A percentile compares a stretch with the other conserved stretches of the same genome.
Conservation (phyloP, 495 filamentous ascomycete genomes). For the Aspergillus baeticus region DNA sequence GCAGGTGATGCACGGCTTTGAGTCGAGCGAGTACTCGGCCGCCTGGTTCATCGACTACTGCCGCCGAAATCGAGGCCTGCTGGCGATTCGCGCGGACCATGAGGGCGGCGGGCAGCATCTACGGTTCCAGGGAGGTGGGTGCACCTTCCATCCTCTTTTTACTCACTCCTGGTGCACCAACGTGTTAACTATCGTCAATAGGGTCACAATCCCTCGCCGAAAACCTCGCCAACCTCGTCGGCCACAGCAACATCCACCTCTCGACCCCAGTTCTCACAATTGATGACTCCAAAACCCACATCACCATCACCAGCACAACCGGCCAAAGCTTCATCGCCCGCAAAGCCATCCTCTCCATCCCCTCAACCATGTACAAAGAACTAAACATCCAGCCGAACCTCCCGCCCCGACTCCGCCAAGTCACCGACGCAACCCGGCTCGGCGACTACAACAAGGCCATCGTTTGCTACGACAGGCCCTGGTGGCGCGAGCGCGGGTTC, state of each 20-base stretch:
- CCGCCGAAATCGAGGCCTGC: slow-evolving; percentile 37
- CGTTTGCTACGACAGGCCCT: slow-evolving; percentile 33
- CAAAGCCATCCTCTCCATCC: slow-evolving; percentile 37
- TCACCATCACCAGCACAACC: background rate
- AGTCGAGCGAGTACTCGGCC: slow-evolving; percentile 39
- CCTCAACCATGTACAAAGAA: slow-evolving; percentile 29
- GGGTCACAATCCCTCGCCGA: slow-evolving; percentile 27
- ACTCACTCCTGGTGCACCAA: background rate
- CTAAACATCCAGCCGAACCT: slow-evolving; percentile 33
- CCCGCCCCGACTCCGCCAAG: slow-evolving; percentile 15
- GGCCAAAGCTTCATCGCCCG: slow-evolving; percentile 20
- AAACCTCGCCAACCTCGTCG: slow-evolving; percentile 24
- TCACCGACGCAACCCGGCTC: slow-evolving; percentile 16
- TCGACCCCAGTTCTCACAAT: slow-evolving; percentile 18
- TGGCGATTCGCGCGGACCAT: slow-evolving; percentile 37
- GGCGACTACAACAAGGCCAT: slow-evolving; percentile 40
- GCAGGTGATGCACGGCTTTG: slow-evolving; percentile 41
- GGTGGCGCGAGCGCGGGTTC: slow-evolving; percentile 35
- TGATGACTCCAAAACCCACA: background rate
- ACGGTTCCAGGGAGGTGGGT: slow-evolving; percentile 11
- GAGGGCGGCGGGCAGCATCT: slow-evolving; percentile 33
- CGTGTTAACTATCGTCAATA: too few relatives aligned
- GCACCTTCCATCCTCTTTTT: too few relatives aligned
- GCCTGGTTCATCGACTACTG: slow-evolving; percentile 49
- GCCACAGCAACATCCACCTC: slow-evolving; percentile 21